Base-by-base conservation (phyloP, 2,329 filamentous ascomycete species). In the Parastagonospora nodorum region DNA sequence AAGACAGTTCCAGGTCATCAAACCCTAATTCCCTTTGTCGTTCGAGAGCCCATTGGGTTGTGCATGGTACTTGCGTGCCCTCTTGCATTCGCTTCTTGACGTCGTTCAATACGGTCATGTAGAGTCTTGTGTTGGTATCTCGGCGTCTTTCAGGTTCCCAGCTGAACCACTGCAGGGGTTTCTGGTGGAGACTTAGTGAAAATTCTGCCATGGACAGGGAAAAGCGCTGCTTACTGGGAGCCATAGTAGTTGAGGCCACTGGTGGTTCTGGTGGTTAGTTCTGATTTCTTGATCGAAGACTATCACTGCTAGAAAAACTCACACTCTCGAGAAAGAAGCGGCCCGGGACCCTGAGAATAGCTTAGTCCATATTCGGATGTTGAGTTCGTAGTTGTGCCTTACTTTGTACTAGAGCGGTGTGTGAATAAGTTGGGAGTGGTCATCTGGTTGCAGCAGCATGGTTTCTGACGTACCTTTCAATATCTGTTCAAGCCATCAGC, bases 71-170 rank as follows among this genome's bases (percentile, higher is more conserved):
- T 42, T 48, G 45, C 38, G 45, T 48, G 45, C 45, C 45, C 29
- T 48, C 45, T 48, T 48, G 38, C 45, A 48, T 48, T 48, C 45
- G 38, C 39, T 48, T 48, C 45, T 48, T 48, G 45, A 48, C 45
- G 30, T 48, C 45, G 39, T 48, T 48, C 45, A 48, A 28, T 48
- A 48, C 45, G 45, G 45, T 48, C 45, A 48, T 48, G 45, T 48
- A 48, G 38, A 48, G 45, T 48, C 45, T 48, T 48, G 45, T 48
- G 39, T 48, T 48, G 38, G 38, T 48, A 38, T 48, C 45, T 48
- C 45, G 45, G 30, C 45, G 45, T 42, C 45, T 48, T 39, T 48
- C 45, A 39, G 45, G 45, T 48, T 48, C 45, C 45, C 45, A 48
- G 39, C 45, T 48, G 45, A 48, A 48, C 45, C 45, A 48, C 45